These are phyloP conservation scores for Leccinum boreale DNA, from an alignment of 768 basidiomycete species.

Conservation along the genomic window DNA sequence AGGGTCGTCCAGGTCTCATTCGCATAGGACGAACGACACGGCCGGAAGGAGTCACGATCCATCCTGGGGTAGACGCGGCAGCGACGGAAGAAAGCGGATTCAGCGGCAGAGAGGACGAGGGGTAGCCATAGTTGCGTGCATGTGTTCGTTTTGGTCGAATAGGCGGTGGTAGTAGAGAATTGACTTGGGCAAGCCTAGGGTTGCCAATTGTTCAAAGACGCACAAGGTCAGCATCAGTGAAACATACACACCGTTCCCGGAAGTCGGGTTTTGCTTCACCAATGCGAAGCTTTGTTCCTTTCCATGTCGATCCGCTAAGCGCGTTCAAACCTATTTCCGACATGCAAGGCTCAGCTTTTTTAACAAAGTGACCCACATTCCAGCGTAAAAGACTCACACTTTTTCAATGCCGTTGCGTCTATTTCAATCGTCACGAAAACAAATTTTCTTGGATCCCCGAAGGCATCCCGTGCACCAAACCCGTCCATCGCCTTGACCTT, in stretches of 20 bases:
- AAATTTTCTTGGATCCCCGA: constrained; percentile 68
- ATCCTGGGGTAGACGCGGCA: constrained; percentile 54
- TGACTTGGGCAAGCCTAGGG: constrained; percentile 11
- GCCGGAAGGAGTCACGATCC: constrained; percentile 67
- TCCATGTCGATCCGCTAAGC: constrained; percentile 82
- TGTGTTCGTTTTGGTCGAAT: constrained; percentile 42
- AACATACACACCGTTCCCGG: constrained; percentile 46
- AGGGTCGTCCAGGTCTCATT: constrained; percentile 66
- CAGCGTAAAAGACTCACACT: constrained; percentile 46
- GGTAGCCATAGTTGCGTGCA: constrained; percentile 35
- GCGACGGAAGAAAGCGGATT: constrained; percentile 59
- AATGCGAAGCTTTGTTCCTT: constrained; percentile 79
- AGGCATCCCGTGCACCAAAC: constrained; percentile 57
- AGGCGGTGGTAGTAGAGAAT: constrained; percentile 24
- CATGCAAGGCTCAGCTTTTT: background rate
- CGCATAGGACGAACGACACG: constrained; percentile 63
- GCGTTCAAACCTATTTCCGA: constrained; percentile 59
- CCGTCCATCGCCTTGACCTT: constrained; percentile 67
- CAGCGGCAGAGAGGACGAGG: constrained; percentile 62
- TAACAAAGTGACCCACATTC: background rate
- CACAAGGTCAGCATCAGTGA: background rate
- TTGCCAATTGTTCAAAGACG: background rate
- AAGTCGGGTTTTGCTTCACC: constrained; percentile 83
- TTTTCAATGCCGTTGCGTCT: constrained; percentile 53
- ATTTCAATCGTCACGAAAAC: constrained; percentile 72